Evolutionary conservation across 2,329 filamentous ascomycete genomes (phyloP).

Genomic region (Trichoderma sp.): DNA sequence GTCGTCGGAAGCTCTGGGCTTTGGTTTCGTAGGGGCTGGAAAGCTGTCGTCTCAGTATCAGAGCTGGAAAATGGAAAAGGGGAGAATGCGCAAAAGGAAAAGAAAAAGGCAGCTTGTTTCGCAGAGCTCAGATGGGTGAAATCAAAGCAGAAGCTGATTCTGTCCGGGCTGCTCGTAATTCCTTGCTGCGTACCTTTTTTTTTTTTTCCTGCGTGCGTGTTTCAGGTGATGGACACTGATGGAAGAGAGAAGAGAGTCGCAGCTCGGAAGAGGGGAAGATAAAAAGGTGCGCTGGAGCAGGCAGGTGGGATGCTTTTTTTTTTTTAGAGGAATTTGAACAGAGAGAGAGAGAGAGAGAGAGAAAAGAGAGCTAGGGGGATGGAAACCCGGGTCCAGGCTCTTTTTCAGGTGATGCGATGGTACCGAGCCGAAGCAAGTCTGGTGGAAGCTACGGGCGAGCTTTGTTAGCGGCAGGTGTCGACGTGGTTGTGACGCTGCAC

Average conservation of each 20-base stretch:
- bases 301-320: conserved; percentile 21
- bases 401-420: conserved; percentile 16
- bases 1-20: conserved; percentile 8
- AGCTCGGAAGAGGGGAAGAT: conserved; percentile 6
- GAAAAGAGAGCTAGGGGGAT: conserved; percentile 15
- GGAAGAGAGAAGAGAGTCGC: conserved; percentile 8
- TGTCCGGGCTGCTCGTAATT: not conserved
- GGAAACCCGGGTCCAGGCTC: conserved; percentile 14
- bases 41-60: conserved; percentile 13
- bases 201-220: not conserved
- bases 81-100: not conserved
- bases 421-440: not conserved
- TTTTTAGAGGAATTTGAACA: conserved; percentile 10
- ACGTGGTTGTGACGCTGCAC: conserved; percentile 25
- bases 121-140: conserved; percentile 22
- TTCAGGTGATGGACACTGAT: not conserved
- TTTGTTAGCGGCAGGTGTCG: conserved; percentile 24
- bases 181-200: not conserved
- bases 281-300: not conserved
- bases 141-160: not conserved
- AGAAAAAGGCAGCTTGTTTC: conserved; percentile 12
- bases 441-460: conserved; percentile 19
- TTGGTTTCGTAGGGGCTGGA: not conserved
- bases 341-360: not conserved
- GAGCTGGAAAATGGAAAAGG: not conserved